Percentiles rank a stretch among this genome's conserved stretches.
Conservation (phyloP, 345 rosid genomes). For the Moricandia moricandioides region DNA sequence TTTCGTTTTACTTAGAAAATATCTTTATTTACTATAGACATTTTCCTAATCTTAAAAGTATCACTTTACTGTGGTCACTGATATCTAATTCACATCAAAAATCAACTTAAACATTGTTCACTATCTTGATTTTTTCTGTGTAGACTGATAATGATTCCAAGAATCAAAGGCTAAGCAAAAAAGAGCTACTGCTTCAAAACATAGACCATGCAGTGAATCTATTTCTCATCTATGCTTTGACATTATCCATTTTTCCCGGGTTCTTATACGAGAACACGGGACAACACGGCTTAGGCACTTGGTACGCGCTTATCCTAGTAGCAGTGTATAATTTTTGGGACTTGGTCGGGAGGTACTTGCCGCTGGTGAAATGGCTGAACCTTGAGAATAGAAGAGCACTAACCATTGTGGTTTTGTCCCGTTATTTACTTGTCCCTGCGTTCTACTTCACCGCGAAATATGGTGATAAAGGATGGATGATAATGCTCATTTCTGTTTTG, state of each 20-base stretch:
- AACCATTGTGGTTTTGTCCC: constrained; percentile 48
- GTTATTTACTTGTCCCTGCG: constrained; percentile 69
- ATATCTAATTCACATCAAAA: no score
- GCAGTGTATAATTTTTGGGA: constrained; percentile 71
- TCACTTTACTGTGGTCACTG: no score
- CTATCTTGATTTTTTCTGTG: neutral
- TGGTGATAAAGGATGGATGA: constrained; percentile 95
- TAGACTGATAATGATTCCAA: constrained; percentile 48
- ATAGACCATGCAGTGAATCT: neutral
- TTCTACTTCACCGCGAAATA: constrained; percentile 87
- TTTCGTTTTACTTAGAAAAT: no score
- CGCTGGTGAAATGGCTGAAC: constrained; percentile 51
- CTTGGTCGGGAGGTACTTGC: constrained; percentile 61
- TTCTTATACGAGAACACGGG: neutral
- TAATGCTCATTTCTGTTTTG: constrained; percentile 60
- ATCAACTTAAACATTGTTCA: neutral
- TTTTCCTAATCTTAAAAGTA: no score
- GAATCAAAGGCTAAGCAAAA: constrained; percentile 49
- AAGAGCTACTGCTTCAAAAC: constrained; percentile 30
- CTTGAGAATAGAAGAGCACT: constrained; percentile 70
- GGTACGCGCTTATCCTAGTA: constrained; percentile 73
- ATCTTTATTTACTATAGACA: no score
- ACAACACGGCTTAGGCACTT: constrained; percentile 35
- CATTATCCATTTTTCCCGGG: neutral
- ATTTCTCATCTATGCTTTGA: neutral